Base-by-base conservation (phyloP, 2,329 filamentous ascomycete species). In the Magnaporthiopsis incrustans region DNA sequence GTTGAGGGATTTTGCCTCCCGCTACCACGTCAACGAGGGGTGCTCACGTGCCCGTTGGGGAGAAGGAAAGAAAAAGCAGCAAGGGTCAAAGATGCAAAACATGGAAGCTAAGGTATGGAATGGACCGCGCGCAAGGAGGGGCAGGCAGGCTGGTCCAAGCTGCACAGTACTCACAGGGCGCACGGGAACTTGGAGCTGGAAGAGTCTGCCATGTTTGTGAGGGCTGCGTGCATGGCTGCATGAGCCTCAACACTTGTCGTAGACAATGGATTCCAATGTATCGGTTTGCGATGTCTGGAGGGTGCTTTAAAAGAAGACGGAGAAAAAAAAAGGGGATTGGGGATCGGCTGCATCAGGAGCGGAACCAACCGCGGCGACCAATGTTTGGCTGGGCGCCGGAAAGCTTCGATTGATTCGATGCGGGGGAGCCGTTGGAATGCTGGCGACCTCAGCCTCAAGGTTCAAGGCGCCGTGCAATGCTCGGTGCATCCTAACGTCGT, bases 111-210 rank as follows among this genome's bases (percentile, higher is more conserved):
- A n/a, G 33, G 5, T 10, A 10, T 35, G 33, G 12, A 35, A 35
- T 12, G 35, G 44, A 53, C n/a, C 10, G 44, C 44, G 18, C 44
- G 44, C 18, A 4, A 22, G 22, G 44, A 53, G 44, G 44, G 44
- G 44, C 22, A 53, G 38, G 30, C 30, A 8, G 33, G 44, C 5
- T 25, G 18, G 44, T n/a, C 18, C 44, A 53, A 25, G 44, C 44
- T 53, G 33, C n/a, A n/a, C n/a, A n/a, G n/a, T 22, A 77, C 85
- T 71, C 78, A 88, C 87, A 90, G 73, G 38, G 83, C 81, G 75
- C 85, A 89, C 62, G 87, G 86, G 70, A 88, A 89, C 22, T 80
- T 78, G 60, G 78, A 11, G 18, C 56, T n/a, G 15, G 56, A 18
- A n/a, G 53, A n/a, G 4, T 44, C 25, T 27, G 62, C 57, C 56